phyloP scores from a whole-genome alignment of 208 protist species.

The Trypanosoma lewisi region DNA sequence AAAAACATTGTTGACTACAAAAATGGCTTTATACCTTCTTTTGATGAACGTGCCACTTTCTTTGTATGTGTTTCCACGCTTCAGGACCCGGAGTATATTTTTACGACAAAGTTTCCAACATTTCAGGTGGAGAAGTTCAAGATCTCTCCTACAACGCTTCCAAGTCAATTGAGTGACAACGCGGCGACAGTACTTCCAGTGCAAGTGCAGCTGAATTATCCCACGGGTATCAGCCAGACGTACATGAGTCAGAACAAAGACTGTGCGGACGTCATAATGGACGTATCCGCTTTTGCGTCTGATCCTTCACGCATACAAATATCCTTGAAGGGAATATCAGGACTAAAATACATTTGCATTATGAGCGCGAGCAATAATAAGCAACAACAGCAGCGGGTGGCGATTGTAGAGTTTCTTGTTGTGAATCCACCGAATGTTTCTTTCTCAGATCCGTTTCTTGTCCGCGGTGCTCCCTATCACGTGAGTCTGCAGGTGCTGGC shows the following conservation, averaged over 20 bases:
- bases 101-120: constrained; percentile 50
- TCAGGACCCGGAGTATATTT: constrained; percentile 29
- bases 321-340: constrained; percentile 25
- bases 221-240: constrained; percentile 37
- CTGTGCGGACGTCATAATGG: constrained; percentile 28
- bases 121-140: constrained; percentile 47
- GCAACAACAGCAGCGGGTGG: not conserved
- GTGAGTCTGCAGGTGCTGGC: constrained; percentile 35
- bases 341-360: constrained; percentile 55
- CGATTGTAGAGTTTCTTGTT: constrained; percentile 45
- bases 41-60: constrained; percentile 36
- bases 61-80: constrained; percentile 48
- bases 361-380: constrained; percentile 13
- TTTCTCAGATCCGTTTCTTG: constrained; percentile 37
- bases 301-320: constrained; percentile 11
- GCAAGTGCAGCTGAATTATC: constrained; percentile 42
- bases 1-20: not conserved
- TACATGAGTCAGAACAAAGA: constrained; percentile 36
- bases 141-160: constrained; percentile 33
- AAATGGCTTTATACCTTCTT: constrained; percentile 38
- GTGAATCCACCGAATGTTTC: constrained; percentile 42
- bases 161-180: constrained; percentile 36
- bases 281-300: constrained; percentile 15
- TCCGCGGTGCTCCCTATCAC: constrained; percentile 36
- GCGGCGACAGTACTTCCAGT: constrained; percentile 14